Conservation (phyloP, 176 grass and related monocot genomes). For the Ampelocalamus luodianensis region DNA sequence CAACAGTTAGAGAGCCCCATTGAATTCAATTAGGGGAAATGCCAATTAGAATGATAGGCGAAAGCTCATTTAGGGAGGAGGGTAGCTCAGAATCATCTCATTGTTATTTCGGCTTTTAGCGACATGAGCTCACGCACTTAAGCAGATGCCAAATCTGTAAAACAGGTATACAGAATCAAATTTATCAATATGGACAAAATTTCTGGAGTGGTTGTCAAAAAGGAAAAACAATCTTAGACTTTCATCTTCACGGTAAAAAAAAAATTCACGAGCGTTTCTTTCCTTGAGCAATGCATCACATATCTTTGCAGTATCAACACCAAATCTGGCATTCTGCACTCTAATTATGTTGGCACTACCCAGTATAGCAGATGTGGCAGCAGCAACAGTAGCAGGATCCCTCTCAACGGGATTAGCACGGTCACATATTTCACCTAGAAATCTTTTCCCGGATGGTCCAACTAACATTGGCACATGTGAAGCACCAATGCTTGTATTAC, state of each 20-base stretch:
- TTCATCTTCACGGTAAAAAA: not conserved
- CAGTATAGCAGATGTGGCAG: conserved; percentile 43
- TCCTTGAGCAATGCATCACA: conserved; percentile 56
- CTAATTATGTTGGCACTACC: conserved; percentile 48
- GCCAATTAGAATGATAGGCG: not conserved
- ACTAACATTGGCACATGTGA: conserved; percentile 51
- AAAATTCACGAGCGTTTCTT: not conserved
- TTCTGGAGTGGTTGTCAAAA: not conserved
- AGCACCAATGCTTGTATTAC: too few relatives aligned
- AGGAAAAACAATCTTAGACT: not conserved
- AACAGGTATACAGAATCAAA: not conserved
- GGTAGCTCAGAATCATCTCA: not conserved
- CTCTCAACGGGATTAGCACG: conserved; percentile 47
- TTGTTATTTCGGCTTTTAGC: not conserved
- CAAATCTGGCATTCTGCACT: conserved; percentile 56
- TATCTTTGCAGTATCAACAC: conserved; percentile 58
- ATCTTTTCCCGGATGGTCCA: conserved; percentile 63
- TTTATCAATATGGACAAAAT: not conserved
- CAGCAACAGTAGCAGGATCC: conserved; percentile 54
- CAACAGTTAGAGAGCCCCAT: not conserved
- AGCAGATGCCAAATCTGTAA: not conserved
- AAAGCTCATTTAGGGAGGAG: not conserved
- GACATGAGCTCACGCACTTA: not conserved
- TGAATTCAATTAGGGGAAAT: conserved; percentile 7
- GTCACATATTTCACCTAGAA: conserved; percentile 57